These are phyloP conservation scores for Irpex sp. DNA, from an alignment of 1,284 basidiomycete genomes.

Conservation along the genomic window DNA sequence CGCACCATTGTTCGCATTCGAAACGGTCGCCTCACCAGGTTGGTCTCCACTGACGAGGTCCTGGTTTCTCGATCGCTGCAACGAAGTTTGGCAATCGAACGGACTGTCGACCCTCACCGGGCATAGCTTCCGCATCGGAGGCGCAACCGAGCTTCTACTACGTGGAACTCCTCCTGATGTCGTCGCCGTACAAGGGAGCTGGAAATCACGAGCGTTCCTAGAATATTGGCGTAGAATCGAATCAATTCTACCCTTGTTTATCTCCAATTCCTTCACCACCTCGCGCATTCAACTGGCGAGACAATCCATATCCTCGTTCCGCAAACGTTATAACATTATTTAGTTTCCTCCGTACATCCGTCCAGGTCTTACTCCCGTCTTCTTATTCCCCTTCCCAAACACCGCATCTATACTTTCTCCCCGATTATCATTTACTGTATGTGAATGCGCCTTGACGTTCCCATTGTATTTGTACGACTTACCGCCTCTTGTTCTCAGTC, in stretches of 20 bases:
- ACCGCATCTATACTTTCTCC: too few relatives aligned
- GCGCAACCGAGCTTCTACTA: conserved; percentile 25
- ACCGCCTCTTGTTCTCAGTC: too few relatives aligned
- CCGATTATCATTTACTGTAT: too few relatives aligned
- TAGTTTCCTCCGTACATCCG: too few relatives aligned
- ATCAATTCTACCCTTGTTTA: neutral
- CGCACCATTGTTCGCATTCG: conserved; percentile 3
- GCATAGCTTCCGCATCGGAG: conserved; percentile 32
- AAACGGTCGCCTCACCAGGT: neutral
- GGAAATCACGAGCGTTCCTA: conserved; percentile 32
- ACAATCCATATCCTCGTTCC: neutral
- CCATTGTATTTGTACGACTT: too few relatives aligned
- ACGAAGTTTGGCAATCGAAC: conserved; percentile 20
- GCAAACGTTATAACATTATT: neutral
- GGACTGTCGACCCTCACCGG: conserved; percentile 21
- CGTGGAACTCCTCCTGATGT: conserved; percentile 30
- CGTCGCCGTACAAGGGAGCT: conserved; percentile 28
- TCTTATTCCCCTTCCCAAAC: too few relatives aligned
- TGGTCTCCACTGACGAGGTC: conserved; percentile 15
- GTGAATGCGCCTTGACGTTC: too few relatives aligned
- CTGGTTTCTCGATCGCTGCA: conserved; percentile 22
- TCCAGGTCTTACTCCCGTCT: too few relatives aligned
- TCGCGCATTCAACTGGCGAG: neutral
- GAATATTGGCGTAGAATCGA: conserved; percentile 29
- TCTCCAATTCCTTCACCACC: neutral